phyloP scores from a whole-genome alignment of 495 filamentous ascomycete species.

The Evernia prunastri region DNA sequence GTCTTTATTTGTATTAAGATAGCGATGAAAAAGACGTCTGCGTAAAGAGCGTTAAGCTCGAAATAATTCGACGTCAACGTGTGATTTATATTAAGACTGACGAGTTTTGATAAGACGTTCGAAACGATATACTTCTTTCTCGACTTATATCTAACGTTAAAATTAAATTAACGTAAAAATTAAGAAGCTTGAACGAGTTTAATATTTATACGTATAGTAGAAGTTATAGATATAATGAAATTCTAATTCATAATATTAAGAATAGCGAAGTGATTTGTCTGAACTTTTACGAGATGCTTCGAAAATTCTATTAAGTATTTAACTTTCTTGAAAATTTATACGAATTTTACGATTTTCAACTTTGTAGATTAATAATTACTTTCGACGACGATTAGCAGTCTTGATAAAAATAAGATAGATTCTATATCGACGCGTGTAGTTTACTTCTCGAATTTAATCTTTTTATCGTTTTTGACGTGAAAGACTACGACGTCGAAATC shows the following conservation, averaged over 20 bases:
- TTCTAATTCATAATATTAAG: conserved; percentile 13
- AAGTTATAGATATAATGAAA: neutral
- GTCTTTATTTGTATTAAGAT: too few relatives aligned
- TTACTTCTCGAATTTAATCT: neutral
- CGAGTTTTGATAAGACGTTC: conserved; percentile 5
- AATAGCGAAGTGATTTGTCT: conserved; percentile 1
- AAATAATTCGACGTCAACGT: too few relatives aligned
- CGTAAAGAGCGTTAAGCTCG: too few relatives aligned
- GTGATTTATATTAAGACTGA: too few relatives aligned
- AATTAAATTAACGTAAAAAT: conserved; percentile 2
- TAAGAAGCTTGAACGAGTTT: neutral
- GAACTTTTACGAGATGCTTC: neutral
- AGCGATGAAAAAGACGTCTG: too few relatives aligned
- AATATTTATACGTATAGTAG: conserved; percentile 8
- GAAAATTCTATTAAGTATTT: neutral
- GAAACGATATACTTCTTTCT: conserved; percentile 7
- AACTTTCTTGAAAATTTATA: neutral
- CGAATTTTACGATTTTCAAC: neutral
- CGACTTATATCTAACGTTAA: conserved; percentile 6
- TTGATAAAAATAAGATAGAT: neutral
- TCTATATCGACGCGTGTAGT: neutral
- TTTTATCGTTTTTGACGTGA: neutral
- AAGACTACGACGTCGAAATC: conserved; percentile 5
- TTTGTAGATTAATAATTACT: neutral
- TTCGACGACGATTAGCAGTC: too few relatives aligned